Base-by-base conservation (phyloP, 2,329 filamentous ascomycete species). In the Stagonosporopsis chrysanthemi region DNA sequence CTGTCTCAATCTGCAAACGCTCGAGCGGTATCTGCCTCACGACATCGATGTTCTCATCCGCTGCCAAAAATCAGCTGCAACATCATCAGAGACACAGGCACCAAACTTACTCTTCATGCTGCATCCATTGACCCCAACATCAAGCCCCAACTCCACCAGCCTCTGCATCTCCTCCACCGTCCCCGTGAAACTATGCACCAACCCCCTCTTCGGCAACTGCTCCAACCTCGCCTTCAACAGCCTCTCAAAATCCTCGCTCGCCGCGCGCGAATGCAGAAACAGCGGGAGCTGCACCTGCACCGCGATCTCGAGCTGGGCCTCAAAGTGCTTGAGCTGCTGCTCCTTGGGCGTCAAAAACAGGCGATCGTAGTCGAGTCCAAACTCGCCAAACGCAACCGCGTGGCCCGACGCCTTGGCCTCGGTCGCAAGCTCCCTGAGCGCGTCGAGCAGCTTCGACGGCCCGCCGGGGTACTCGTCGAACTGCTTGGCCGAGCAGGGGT, bases 51-150 rank as follows among this genome's bases (percentile, higher is more conserved):
- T 98, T 99, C 73, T 97, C 73, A 12, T 75, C 73, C 54, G 73
- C 73, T 75, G 31, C 4, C 35, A 7, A 9, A 42, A 1, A 36
- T 62, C 45, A 65, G 54, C 24, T 33, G 24, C 17, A 4, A 9
- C 11, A 31, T n/a, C 23, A 22, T 26, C 31, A 40, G 3, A n/a
- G 4, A 43, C 9, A 12, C 19, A 2, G 8, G 17, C 4, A n/a
- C 15, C 2, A 31, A 2, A 55, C 69, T 53, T 49, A 75, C 72
- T 98, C 83, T 98, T 99, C 81, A 99, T 86, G 69, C 91, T 96
- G 77, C 95, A 99, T 4, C 95, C 95, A 72, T 99, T 99, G 59
- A 97, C 86, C n/a, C 95, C 94, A 59, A 99, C 88, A 77, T 97
- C 89, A 51, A 97, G 85, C 0, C 93, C 94, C 42, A 96, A 76